These are phyloP conservation scores for Colletotrichum horii DNA, from an alignment of 2,329 filamentous ascomycete genomes.

Conservation along the genomic window DNA sequence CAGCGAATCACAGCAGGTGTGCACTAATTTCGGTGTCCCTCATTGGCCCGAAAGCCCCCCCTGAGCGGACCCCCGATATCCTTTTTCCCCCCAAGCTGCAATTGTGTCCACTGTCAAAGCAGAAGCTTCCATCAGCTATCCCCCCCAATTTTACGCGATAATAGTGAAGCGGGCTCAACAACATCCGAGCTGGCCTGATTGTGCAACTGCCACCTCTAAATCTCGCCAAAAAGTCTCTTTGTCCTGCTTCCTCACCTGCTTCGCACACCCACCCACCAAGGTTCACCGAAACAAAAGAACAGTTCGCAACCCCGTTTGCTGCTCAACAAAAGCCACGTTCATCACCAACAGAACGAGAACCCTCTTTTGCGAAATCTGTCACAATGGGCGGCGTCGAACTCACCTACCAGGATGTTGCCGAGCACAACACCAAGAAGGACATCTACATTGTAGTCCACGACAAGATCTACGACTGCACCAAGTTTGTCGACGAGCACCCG, in stretches of 20 bases:
- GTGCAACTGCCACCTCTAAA: background rate
- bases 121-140: conserved; percentile 13
- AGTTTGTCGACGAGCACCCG: conserved; percentile 98
- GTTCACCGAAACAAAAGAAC: background rate
- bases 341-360: background rate
- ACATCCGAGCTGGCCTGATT: conserved; percentile 16
- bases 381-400: conserved; percentile 50
- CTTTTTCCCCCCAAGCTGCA: conserved; percentile 5
- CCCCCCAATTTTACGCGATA: conserved; percentile 17
- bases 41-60: conserved; percentile 2
- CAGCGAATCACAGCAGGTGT: conserved; percentile 9
- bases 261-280: background rate
- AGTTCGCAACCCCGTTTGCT: background rate
- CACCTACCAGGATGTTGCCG: conserved; percentile 81
- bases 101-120: conserved; percentile 4
- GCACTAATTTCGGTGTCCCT: conserved; percentile 12
- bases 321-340: conserved; percentile 12
- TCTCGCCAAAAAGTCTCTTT: conserved; percentile 1
- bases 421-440: conserved; percentile 94
- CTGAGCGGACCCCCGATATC: conserved; percentile 9
- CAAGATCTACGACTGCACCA: conserved; percentile 90
- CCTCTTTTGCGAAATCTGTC: conserved; percentile 15
- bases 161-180: conserved; percentile 20
- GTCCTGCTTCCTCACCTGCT: background rate
- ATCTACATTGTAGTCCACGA: conserved; percentile 91